phyloP scores from a whole-genome alignment of 2,329 filamentous ascomycete genomes.

The Alternaria incomplexa region DNA sequence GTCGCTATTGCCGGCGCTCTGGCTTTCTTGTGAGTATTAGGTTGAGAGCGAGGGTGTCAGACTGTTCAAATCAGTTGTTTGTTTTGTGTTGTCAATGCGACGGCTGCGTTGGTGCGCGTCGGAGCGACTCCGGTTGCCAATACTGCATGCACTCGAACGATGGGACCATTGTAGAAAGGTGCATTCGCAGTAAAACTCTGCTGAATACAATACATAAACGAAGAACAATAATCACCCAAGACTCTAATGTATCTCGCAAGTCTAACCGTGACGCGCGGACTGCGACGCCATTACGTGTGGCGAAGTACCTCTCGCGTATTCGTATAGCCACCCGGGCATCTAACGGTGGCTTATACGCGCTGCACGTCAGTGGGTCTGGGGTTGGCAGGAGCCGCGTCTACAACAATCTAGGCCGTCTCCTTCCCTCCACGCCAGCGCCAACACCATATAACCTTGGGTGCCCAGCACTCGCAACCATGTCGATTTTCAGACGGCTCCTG shows the following conservation, averaged over 20 bases:
- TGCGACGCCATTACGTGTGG: background rate
- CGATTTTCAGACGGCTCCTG: background rate
- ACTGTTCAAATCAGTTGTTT: background rate
- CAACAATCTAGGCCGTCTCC: constrained; percentile 7
- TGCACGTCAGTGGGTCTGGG: constrained; percentile 13
- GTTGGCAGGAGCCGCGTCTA: constrained; percentile 4
- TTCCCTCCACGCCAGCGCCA: background rate
- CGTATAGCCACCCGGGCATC: background rate
- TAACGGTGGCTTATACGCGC: constrained; percentile 7
- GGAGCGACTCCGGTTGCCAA: background rate
- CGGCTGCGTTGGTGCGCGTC: background rate
- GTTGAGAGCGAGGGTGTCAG: background rate
- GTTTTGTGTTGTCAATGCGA: background rate
- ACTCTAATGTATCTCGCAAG: background rate
- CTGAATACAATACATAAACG: background rate
- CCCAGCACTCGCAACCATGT: constrained; percentile 9
- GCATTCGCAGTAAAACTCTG: background rate
- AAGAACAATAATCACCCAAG: background rate
- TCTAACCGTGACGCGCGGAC: background rate
- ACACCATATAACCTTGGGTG: constrained; percentile 4
- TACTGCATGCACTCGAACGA: background rate
- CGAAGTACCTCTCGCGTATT: constrained; percentile 1
- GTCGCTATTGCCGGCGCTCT: constrained; percentile 32
- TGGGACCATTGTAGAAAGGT: background rate
- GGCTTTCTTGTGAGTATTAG: constrained; percentile 25